Conservation (phyloP, 1,139 yeast species). For the Debaryomycetaceae sp. region DNA sequence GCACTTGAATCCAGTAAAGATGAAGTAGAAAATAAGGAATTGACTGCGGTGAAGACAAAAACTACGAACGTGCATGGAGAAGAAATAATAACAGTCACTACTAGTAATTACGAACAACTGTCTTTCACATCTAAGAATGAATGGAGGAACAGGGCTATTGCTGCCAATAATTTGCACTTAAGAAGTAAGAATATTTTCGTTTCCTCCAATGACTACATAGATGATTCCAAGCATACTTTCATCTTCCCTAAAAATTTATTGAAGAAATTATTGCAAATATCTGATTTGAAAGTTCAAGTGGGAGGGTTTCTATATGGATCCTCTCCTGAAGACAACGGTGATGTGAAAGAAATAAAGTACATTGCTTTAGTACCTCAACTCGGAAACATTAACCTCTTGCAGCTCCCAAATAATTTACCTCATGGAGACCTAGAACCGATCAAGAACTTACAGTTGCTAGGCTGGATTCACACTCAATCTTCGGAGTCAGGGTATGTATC, state of each 20-base stretch:
- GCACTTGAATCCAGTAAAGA: slow-evolving; percentile 60
- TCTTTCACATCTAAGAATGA: slow-evolving; percentile 81
- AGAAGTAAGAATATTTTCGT: slow-evolving; percentile 78
- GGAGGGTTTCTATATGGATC: slow-evolving; percentile 79
- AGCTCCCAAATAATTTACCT: slow-evolving; percentile 54
- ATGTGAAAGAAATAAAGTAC: slow-evolving; percentile 73
- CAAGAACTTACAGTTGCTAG: slow-evolving; percentile 57
- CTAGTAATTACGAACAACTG: slow-evolving; percentile 84
- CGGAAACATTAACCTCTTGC: slow-evolving; percentile 67
- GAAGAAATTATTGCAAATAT: slow-evolving; percentile 71
- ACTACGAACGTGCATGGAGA: slow-evolving; percentile 95
- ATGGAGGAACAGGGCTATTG: slow-evolving; percentile 88
- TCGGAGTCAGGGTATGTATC: slow-evolving; percentile 59
- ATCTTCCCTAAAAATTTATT: slow-evolving; percentile 80
- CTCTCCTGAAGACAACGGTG: slow-evolving; percentile 66
- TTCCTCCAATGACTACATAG: slow-evolving; percentile 50
- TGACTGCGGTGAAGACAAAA: slow-evolving; percentile 79
- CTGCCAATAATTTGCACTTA: slow-evolving; percentile 68
- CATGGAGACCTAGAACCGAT: slow-evolving; percentile 21
- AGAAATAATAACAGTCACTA: slow-evolving; percentile 89
- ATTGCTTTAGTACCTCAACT: slow-evolving; percentile 87
- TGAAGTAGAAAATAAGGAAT: slow-evolving; percentile 36
- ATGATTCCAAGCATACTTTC: slow-evolving; percentile 55
- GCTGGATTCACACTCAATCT: slow-evolving; percentile 79
- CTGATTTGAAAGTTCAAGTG: slow-evolving; percentile 80